Evolutionary conservation across 2,329 filamentous ascomycete species (phyloP), one percentile per base, ranked within the genome.

Genomic region (Albifimbria verrucaria): DNA sequence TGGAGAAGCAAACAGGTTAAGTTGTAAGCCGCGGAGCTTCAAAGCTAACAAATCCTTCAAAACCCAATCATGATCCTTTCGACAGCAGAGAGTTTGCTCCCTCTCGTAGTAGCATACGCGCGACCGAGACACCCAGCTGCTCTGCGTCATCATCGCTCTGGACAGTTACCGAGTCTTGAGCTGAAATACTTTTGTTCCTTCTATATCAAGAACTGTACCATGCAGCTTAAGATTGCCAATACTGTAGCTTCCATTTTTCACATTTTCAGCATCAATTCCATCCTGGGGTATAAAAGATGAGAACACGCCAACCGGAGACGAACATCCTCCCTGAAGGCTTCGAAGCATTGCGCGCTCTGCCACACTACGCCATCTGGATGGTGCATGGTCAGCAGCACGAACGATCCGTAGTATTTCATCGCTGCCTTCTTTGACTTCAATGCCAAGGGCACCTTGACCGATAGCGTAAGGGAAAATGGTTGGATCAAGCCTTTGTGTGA

Each of bases 271-370:
- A 6, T 39, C 4, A 6, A 17, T 12, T 15, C 11, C 12, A 12
- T 39, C 18, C 5, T 17, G 32, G 18, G 32, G 32, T 12, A 17
- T n/a, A 12, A 39, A 39, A 12, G 32, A 39, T 17, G 32, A 39
- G 11, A 17, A 39, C 11, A n/a, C 11, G 4, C 55, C 55, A 32
- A 57, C 49, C n/a, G 53, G 53, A 11, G 55, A 57, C n/a, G 55
- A 57, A 41, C 55, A 57, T 36, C 55, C 53, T 18, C 55, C 53
- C 32, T 57, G 55, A 11, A 57, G 53, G 9, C n/a, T 55, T 15
- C 55, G 53, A 21, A 57, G 50, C 55, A 57, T 55, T 12, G 53
- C 48, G 22, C 55, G 32, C 25, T 57, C 55, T 4, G 53, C 55
- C 49, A 55, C 39, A 21, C 53, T 23, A 12, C 44, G 48, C 55